These are phyloP conservation scores for Priceomyces carsonii DNA, from an alignment of 805 yeast genomes.

Conservation along the genomic window DNA sequence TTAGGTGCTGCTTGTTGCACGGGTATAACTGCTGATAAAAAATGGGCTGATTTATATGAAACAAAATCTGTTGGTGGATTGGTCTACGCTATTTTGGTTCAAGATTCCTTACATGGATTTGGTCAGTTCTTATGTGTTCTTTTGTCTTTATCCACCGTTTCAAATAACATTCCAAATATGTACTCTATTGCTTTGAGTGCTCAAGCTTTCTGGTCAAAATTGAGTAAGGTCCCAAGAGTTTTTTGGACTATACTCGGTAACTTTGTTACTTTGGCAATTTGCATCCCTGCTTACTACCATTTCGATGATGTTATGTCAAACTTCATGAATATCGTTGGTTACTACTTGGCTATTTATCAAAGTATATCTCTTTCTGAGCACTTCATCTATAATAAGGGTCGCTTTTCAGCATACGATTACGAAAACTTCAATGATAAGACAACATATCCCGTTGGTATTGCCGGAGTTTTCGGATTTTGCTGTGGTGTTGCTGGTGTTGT, in stretches of 20 bases:
- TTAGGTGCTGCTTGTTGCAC: slow-evolving; percentile 83
- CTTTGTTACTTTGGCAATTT: slow-evolving; percentile 75
- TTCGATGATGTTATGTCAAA: slow-evolving; percentile 74
- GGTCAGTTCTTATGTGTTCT: slow-evolving; percentile 89
- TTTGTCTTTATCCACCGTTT: slow-evolving; percentile 80
- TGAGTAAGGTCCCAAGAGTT: slow-evolving; percentile 76
- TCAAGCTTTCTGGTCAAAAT: slow-evolving; percentile 78
- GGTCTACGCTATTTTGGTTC: slow-evolving; percentile 73
- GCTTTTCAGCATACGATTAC: slow-evolving; percentile 59
- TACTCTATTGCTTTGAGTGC: slow-evolving; percentile 87
- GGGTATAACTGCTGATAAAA: slow-evolving; percentile 49
- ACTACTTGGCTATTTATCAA: slow-evolving; percentile 85
- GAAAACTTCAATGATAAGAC: slow-evolving; percentile 58
- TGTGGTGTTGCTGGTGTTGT: slow-evolving; percentile 86
- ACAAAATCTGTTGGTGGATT: slow-evolving; percentile 66
- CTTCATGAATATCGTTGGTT: slow-evolving; percentile 90
- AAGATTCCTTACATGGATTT: slow-evolving; percentile 80
- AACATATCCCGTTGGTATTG: slow-evolving; percentile 70
- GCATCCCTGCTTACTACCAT: slow-evolving; percentile 83
- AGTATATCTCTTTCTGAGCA: slow-evolving; percentile 80
- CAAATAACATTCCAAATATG: slow-evolving; percentile 93
- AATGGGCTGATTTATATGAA: slow-evolving; percentile 30
- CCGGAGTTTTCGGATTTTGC: slow-evolving; percentile 77
- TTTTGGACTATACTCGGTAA: slow-evolving; percentile 80
- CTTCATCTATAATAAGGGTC: slow-evolving; percentile 69